phyloP scores from a whole-genome alignment of 1,284 basidiomycete genomes.

The Leucoagaricus sp. region DNA sequence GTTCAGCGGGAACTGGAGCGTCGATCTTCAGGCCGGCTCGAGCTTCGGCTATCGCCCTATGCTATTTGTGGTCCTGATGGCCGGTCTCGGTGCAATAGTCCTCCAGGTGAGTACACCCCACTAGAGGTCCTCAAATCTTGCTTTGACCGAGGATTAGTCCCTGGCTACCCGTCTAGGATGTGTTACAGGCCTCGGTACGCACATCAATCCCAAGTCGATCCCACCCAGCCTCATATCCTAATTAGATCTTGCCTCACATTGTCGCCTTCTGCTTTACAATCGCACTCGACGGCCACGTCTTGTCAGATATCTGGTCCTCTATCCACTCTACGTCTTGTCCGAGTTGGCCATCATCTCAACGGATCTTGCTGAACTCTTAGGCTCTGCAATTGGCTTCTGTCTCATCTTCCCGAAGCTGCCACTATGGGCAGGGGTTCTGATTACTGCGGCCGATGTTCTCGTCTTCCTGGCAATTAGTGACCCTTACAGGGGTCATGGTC shows the following conservation, averaged over 20 bases:
- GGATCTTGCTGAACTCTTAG: slow-evolving; percentile 77
- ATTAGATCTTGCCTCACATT: slow-evolving; percentile 70
- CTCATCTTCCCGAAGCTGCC: slow-evolving; percentile 82
- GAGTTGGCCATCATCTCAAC: slow-evolving; percentile 87
- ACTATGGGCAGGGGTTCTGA: slow-evolving; percentile 79
- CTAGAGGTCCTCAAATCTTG: not conserved
- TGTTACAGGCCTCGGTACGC: slow-evolving; percentile 68
- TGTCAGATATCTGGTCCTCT: slow-evolving; percentile 66
- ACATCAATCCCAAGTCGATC: not conserved
- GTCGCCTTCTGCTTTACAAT: slow-evolving; percentile 69
- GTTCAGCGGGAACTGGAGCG: slow-evolving; percentile 73
- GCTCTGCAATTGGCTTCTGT: slow-evolving; percentile 63
- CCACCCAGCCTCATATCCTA: not conserved
- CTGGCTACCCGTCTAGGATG: slow-evolving; percentile 66
- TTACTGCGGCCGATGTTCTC: slow-evolving; percentile 86
- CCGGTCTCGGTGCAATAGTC: slow-evolving; percentile 82
- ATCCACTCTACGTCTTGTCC: slow-evolving; percentile 66
- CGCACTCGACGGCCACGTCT: slow-evolving; percentile 62
- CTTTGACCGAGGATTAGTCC: slow-evolving; percentile 37
- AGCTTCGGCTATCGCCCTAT: slow-evolving; percentile 78
- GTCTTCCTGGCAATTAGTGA: slow-evolving; percentile 69
- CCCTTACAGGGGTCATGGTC: slow-evolving; percentile 46
- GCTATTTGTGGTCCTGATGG: slow-evolving; percentile 83
- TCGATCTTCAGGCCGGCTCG: slow-evolving; percentile 75
- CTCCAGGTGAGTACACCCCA: slow-evolving; percentile 56